phyloP scores from a whole-genome alignment of 1,284 basidiomycete genomes.

The Ceratobasidium papillatum region DNA sequence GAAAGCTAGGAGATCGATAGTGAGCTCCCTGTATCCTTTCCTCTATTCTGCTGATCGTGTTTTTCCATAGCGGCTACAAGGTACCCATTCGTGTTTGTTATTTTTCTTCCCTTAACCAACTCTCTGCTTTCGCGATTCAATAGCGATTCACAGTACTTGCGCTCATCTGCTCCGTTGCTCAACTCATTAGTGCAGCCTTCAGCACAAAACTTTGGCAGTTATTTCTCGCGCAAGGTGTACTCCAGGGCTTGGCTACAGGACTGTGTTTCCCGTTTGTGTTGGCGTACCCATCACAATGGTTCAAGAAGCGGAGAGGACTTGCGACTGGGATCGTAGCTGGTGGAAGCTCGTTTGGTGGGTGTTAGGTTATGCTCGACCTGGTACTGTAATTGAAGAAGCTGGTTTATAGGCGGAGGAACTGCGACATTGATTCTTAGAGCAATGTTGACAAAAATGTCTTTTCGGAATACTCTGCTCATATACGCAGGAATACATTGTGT shows the following conservation, averaged over 20 bases:
- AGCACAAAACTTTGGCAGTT: conserved; percentile 48
- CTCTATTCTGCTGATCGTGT: neutral
- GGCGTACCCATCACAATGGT: conserved; percentile 49
- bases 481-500: conserved; percentile 45
- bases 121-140: neutral
- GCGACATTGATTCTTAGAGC: conserved; percentile 45
- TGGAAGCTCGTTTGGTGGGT: conserved; percentile 47
- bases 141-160: conserved; percentile 46
- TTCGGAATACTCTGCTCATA: conserved; percentile 45
- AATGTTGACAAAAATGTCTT: conserved; percentile 44
- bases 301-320: conserved; percentile 46
- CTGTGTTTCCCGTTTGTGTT: conserved; percentile 47
- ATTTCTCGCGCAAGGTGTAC: conserved; percentile 46
- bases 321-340: conserved; percentile 47
- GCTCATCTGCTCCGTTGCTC: conserved; percentile 42
- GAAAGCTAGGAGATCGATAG: conserved; percentile 46
- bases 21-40: conserved; percentile 3
- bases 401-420: conserved; percentile 46
- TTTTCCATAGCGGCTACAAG: conserved; percentile 31
- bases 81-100: neutral
- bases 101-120: neutral
- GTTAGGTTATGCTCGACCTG: neutral
- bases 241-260: conserved; percentile 46
- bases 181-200: conserved; percentile 45
- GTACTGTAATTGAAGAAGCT: neutral